Percentiles rank a stretch among this genome's conserved stretches.
These are phyloP conservation scores for Suillus americanus DNA, from an alignment of 768 basidiomycete genomes.

Conservation along the genomic window DNA sequence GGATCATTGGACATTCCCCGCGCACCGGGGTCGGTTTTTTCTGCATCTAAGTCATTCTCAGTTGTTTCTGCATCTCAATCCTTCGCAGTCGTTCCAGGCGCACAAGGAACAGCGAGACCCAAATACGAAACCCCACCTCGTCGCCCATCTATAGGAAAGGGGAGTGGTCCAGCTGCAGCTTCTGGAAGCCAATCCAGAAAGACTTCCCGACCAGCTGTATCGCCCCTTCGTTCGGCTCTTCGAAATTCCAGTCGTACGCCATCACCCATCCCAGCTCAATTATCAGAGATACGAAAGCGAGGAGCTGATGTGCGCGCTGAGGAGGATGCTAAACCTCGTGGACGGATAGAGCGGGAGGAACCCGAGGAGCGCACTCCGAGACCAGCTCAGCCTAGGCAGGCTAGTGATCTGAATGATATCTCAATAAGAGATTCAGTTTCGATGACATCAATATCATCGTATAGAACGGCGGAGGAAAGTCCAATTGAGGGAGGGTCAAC, in stretches of 20 bases:
- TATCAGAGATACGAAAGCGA: constrained; percentile 1
- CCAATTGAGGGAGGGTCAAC: constrained; percentile 33
- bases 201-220: constrained; percentile 35
- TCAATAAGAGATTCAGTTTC: constrained; percentile 35
- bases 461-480: constrained; percentile 63
- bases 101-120: background rate
- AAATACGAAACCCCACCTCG: background rate
- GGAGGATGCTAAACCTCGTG: background rate
- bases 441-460: constrained; percentile 56
- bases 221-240: constrained; percentile 64
- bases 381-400: background rate
- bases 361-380: background rate
- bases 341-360: constrained; percentile 8
- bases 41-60: too few species aligned
- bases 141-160: background rate
- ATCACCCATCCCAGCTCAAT: constrained; percentile 36
- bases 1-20: constrained; percentile 26
- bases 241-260: constrained; percentile 51
- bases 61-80: constrained; percentile 1
- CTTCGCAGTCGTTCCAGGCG: background rate
- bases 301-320: background rate
- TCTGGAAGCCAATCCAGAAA: background rate
- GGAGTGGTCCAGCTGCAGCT: background rate
- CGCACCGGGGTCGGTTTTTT: constrained; percentile 16
- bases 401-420: constrained; percentile 13